Evolutionary conservation across 129 eudicot species (phyloP).

Genomic region (Centrapalus pauciflorus): DNA sequence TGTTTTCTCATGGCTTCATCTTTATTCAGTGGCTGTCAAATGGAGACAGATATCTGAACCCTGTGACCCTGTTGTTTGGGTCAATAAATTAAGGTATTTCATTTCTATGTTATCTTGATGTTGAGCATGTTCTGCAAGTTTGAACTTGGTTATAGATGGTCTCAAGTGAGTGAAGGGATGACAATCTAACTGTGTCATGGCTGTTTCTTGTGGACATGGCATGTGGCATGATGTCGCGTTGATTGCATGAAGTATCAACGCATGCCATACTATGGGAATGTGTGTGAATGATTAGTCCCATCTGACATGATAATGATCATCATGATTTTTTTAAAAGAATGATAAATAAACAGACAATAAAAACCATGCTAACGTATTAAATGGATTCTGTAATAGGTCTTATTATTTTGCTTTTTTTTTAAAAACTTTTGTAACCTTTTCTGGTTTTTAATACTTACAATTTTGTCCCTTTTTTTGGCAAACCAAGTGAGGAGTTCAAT

Average conservation of each 20-base stretch:
- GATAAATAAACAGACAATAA: neutral
- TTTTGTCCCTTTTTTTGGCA: conserved; percentile 11
- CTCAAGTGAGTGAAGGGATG: neutral
- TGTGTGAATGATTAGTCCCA: too few species aligned
- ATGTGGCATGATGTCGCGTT: neutral
- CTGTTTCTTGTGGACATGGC: neutral
- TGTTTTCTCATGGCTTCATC: conserved; percentile 79
- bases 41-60: conserved; percentile 99
- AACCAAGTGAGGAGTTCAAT: conserved; percentile 84
- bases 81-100: conserved; percentile 80
- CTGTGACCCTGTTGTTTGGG: conserved; percentile 96
- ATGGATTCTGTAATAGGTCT: neutral
- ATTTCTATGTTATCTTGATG: neutral
- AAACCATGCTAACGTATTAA: neutral
- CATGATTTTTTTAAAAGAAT: neutral
- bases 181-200: neutral
- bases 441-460: conserved; percentile 9
- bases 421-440: neutral
- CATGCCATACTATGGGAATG: neutral
- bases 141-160: neutral
- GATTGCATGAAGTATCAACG: neutral
- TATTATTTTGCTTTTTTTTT: neutral
- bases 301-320: neutral
- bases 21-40: conserved; percentile 84
- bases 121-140: neutral